Percentiles rank a stretch among this genome's conserved stretches.
These are phyloP conservation scores for Aegilops umbellulata DNA, from an alignment of 176 grass and related monocot species.

Conservation along the genomic window DNA sequence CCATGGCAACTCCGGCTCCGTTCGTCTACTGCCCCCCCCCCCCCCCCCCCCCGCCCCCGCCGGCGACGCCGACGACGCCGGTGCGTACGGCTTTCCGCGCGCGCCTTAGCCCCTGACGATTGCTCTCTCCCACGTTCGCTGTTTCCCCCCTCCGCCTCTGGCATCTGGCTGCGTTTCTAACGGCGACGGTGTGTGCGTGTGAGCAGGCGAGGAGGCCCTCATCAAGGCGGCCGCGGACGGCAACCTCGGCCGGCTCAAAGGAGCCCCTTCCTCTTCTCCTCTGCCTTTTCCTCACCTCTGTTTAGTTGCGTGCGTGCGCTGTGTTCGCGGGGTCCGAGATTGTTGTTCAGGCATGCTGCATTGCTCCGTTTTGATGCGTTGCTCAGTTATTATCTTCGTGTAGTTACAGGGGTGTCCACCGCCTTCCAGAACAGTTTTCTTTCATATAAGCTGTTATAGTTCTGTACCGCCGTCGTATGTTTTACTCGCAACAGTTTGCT, in stretches of 20 bases:
- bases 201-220: background rate
- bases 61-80: background rate
- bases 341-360: background rate
- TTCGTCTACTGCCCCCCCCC: background rate
- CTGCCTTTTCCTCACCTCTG: background rate
- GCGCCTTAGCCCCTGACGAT: background rate
- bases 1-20: background rate
- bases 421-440: background rate
- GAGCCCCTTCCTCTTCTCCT: background rate
- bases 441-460: too few relatives aligned
- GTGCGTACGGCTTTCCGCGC: background rate
- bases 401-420: background rate
- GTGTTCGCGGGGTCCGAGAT: background rate
- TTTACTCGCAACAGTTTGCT: background rate
- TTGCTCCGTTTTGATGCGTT: background rate
- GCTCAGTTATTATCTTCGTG: background rate
- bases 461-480: too few relatives aligned
- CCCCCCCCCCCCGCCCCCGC: too few relatives aligned
- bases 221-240: slow-evolving; percentile 12
- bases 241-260: slow-evolving; percentile 24
- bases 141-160: background rate
- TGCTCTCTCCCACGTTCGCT: background rate
- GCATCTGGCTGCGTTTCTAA: background rate
- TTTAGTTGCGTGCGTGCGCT: background rate
- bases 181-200: background rate